Base-by-base conservation (phyloP, 495 filamentous ascomycete species). In the Aspergillus panamensis region DNA sequence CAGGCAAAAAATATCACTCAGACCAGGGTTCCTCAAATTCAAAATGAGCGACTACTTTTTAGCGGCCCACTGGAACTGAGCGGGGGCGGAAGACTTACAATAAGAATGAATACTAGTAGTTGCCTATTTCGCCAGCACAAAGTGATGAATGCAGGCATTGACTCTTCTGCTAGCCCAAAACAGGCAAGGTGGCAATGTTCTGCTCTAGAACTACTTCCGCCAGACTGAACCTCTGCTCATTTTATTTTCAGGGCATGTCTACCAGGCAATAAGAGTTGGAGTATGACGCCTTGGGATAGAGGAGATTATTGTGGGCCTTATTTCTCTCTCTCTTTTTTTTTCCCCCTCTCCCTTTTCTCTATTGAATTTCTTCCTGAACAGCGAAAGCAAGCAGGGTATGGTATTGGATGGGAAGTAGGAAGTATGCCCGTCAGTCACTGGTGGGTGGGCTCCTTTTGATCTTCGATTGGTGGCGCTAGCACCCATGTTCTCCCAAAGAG, bases 401-500 rank as follows among this genome's bases (percentile, higher is more conserved):
- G 1, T 39, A 40, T 40, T 40, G 37, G 37, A 12, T 13, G 37
- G 16, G 37, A 13, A 16, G 6, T 4, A 12, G 16, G 37, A 13
- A 13, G 37, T 40, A 40, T 13, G 37, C n/a, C n/a, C 40, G 40
- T 13, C n/a, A 10, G 16, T 19, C 14, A n/a, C n/a, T n/a, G n/a
- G 16, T 1, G n/a, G 35, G 35, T 39, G 35, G 35, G 33, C 32
- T 33, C 33, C 8, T 40, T 37, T 20, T 29, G 32, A 39, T 37
- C 33, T 47, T 58, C 19, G 35, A 58, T 58, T 58, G 56, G 56
- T 58, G 56, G 56, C 56, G 25, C 35, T 37, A 35, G 13, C 16
- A 45, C 17, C 42, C 42, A 45, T 45, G 42, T 45, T 20, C 42
- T 45, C 42, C 42, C 42, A 20, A 14, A 47, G n/a, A 58, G 35